Evolutionary conservation across 352 stramenopile genomes (phyloP), one percentile per base, ranked within the genome.

Genomic region (Globisporangium solare): DNA sequence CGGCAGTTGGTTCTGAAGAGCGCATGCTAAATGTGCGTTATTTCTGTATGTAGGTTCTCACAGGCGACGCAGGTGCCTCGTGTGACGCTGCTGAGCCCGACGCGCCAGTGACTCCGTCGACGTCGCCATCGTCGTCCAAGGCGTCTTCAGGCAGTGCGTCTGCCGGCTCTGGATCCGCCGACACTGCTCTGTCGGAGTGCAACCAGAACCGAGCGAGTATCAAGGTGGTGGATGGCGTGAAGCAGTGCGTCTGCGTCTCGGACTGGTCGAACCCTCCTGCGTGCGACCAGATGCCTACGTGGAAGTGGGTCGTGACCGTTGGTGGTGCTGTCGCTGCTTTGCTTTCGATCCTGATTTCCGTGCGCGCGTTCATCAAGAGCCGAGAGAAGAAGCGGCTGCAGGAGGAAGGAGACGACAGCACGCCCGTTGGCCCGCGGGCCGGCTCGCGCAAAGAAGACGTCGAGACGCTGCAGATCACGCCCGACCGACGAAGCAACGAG

Each of bases 241-340:
- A 65, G 24, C 59, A 60, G 15, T 88, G 78, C 27, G 74, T 85
- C 20, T 88, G 78, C 47, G 75, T 83, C 15, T 84, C 74, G 39
- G 78, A 86, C 56, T 88, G 78, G 78, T 69, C 70, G 1, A 73
- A 79, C 22, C 71, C 78, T 35, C 78, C 78, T 0, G 63, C 68
- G 39, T 88, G 78, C 42, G 67, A 79, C 47, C 67, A 62, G 47
- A 79, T 75, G 70, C 75, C 78, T 2, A 60, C 74, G 22, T 88
- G 78, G 78, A 88, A 88, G 56, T 84, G 73, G 72, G 21, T 81
- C 32, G 65, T 86, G 3, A 88, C 78, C 0, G 67, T 88, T 42
- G 78, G 70, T 39, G 78, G 78, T 70, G 77, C 71, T 27, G 68
- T 88, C 32, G 77, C 77, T 1, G 77, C 77, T 10, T 50, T 83